Base-by-base conservation (phyloP, 1,284 basidiomycete species). In the Earliella scabrosa region DNA sequence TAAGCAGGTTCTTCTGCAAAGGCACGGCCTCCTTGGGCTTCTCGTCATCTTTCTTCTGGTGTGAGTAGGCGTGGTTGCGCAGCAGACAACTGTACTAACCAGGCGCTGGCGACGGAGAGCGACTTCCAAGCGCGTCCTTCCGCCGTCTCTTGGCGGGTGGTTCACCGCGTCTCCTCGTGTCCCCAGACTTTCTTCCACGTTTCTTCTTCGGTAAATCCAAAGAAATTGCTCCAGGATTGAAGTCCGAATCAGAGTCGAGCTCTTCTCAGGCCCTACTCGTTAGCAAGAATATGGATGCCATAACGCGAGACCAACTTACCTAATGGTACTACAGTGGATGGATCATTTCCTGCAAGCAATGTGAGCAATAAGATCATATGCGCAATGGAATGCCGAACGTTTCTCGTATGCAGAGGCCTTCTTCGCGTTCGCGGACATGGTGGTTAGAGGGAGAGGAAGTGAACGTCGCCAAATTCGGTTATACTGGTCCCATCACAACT, bases 231-330 rank as follows among this genome's bases (percentile, higher is more conserved):
- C 64, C 58, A 3, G 66, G 66, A 40, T 66, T 67, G 27, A 67
- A 67, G 36, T 67, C 66, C 0, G 66, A 58, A 47, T 67, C 66
- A 0, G 64, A 64, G 47, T 67, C 66, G 14, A 45, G 43, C 14
- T 64, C 66, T 67, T 43, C 20, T n/a, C n/a, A n/a, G n/a, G n/a
- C n/a, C 4, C n/a, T 4, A 18, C 26, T 18, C n/a, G 27, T 55
- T 20, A 59, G 36, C 21, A 18, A 40, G 18, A 52, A 31, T n/a
- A n/a, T 24, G n/a, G 23, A 31, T 27, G 20, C 26, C 20, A 9
- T 13, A 29, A 6, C 5, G 31, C 16, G 3, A 13, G 18, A 20
- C 21, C 18, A 20, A n/a, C 26, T 20, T 40, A 55, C 57, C 57
- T 54, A 52, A 20, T 10, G 57, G 57, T 21, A 46, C 49, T 7